A percentile compares a stretch with the other conserved stretches of the same genome.
These are phyloP conservation scores for Hypoxylon sp. DNA, from an alignment of 2,329 filamentous ascomycete genomes.

Conservation along the genomic window DNA sequence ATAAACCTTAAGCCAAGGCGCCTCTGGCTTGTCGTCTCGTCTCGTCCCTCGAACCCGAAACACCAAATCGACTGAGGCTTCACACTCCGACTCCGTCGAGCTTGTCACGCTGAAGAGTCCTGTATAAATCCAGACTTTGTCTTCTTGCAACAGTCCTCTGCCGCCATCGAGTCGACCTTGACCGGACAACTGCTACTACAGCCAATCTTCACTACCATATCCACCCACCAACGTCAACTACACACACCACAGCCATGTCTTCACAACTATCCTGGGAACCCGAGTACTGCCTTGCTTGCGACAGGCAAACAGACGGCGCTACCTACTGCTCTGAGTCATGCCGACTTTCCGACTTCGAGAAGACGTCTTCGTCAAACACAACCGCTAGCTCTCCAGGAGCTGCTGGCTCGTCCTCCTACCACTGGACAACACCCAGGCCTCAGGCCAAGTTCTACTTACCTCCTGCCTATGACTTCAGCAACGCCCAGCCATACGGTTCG, in stretches of 20 bases:
- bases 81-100: conserved; percentile 21
- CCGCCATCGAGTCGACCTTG: conserved; percentile 21
- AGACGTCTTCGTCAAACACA: conserved; percentile 67
- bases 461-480: conserved; percentile 80
- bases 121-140: conserved; percentile 29
- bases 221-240: conserved; percentile 35
- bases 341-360: conserved; percentile 87
- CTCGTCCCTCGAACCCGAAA: conserved; percentile 29
- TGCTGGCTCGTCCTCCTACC: conserved; percentile 61
- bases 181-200: conserved; percentile 17
- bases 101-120: conserved; percentile 34
- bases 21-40: conserved; percentile 26
- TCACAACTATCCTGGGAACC: conserved; percentile 78
- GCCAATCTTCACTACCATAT: conserved; percentile 20
- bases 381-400: conserved; percentile 69
- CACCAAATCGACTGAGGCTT: conserved; percentile 28
- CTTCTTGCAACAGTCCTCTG: conserved; percentile 5
- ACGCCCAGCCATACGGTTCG: conserved; percentile 68
- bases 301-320: conserved; percentile 84
- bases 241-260: conserved; percentile 58
- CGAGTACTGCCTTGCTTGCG: conserved; percentile 94
- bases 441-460: conserved; percentile 73
- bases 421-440: conserved; percentile 57
- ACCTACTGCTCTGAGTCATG: conserved; percentile 95
- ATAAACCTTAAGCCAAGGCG: conserved; percentile 30